Evolutionary conservation across 2,329 filamentous ascomycete species (phyloP).

Genomic region (Monosporascus sp.): DNA sequence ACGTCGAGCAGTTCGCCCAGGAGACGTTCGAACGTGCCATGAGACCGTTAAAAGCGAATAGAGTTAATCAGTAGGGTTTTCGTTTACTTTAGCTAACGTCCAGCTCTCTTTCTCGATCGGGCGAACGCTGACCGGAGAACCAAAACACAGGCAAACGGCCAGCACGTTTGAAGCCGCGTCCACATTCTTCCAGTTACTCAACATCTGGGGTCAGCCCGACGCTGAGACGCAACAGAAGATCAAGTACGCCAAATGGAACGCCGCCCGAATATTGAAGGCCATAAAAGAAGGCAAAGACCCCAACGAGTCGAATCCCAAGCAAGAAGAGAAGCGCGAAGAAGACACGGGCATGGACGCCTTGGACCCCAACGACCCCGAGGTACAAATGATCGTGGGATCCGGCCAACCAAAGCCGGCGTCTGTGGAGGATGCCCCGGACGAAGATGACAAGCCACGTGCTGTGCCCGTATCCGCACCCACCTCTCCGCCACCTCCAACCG

Average conservation of each 20-base stretch:
- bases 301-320: slow-evolving; percentile 80
- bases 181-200: slow-evolving; percentile 83
- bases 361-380: slow-evolving; percentile 62
- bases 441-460: slow-evolving; percentile 25
- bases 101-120: not conserved
- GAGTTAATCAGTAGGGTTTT: slow-evolving; percentile 64
- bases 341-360: slow-evolving; percentile 40
- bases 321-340: slow-evolving; percentile 44
- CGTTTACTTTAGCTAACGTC: not conserved
- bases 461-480: slow-evolving; percentile 33
- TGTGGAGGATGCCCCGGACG: slow-evolving; percentile 50
- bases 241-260: slow-evolving; percentile 96
- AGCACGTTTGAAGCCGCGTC: slow-evolving; percentile 90
- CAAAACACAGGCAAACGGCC: slow-evolving; percentile 66
- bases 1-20: slow-evolving; percentile 88
- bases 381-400: slow-evolving; percentile 43
- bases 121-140: slow-evolving; percentile 2
- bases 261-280: slow-evolving; percentile 82
- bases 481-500: slow-evolving; percentile 23
- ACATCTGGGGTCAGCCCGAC: slow-evolving; percentile 75
- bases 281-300: slow-evolving; percentile 88
- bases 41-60: slow-evolving; percentile 73
- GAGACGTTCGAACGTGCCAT: slow-evolving; percentile 85
- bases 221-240: slow-evolving; percentile 77
- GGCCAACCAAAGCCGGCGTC: slow-evolving; percentile 35